phyloP scores from a whole-genome alignment of 306 rosid genomes.

The Elaeagnus macrophylla region DNA sequence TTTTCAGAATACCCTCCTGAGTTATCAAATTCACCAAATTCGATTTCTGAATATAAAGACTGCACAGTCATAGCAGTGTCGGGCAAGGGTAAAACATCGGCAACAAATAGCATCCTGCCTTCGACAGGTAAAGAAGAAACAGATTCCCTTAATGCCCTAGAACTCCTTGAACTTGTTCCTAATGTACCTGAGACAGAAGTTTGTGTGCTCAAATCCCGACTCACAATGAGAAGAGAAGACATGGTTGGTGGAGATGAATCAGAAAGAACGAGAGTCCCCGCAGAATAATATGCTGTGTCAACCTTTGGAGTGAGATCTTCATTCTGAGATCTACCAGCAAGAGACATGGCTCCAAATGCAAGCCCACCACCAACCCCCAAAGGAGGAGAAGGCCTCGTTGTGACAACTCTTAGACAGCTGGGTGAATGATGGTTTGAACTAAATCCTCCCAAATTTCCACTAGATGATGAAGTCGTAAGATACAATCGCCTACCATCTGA shows the following conservation, averaged over 20 bases:
- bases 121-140: conserved; percentile 86
- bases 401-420: conserved; percentile 78
- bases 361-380: conserved; percentile 84
- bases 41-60: conserved; percentile 83
- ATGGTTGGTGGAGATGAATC: conserved; percentile 82
- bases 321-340: conserved; percentile 72
- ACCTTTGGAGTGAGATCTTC: conserved; percentile 85
- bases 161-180: conserved; percentile 57
- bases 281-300: conserved; percentile 83
- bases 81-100: conserved; percentile 79
- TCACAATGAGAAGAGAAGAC: conserved; percentile 86
- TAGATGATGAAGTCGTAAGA: conserved; percentile 83
- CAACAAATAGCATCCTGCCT: conserved; percentile 94
- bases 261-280: conserved; percentile 87
- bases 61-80: conserved; percentile 65
- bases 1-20: conserved; percentile 61
- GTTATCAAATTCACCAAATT: conserved; percentile 65
- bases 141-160: conserved; percentile 79
- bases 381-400: conserved; percentile 97
- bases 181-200: conserved; percentile 47
- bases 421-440: conserved; percentile 60
- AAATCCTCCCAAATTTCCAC: conserved; percentile 72
- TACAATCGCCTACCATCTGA: conserved; percentile 97
- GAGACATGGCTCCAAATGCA: conserved; percentile 77
- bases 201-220: conserved; percentile 64